Conservation (phyloP, 108 stramenopile species). For the Skeletonema potamos region DNA sequence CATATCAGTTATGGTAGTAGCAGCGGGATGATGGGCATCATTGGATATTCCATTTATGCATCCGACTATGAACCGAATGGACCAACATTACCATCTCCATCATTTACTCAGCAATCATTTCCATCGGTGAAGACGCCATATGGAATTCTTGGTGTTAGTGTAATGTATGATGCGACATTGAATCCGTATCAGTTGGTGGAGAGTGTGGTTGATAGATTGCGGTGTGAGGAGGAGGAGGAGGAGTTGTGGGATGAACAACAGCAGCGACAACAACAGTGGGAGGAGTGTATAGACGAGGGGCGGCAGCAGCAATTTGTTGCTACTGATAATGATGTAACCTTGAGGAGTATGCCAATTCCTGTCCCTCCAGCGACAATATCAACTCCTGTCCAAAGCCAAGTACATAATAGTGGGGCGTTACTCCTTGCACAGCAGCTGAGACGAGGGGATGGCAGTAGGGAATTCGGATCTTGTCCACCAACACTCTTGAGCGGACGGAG, state of each 20-base stretch:
- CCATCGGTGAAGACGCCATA: constrained; percentile 54
- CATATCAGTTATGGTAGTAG: not conserved
- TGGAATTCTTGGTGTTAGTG: constrained; percentile 57
- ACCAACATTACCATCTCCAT: constrained; percentile 42
- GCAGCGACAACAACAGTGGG: constrained; percentile 7
- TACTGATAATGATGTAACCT: not conserved
- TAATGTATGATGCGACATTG: constrained; percentile 55
- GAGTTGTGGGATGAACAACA: not conserved
- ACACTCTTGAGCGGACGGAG: not conserved
- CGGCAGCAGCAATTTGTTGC: constrained; percentile 2
- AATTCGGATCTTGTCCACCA: constrained; percentile 2
- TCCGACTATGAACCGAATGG: constrained; percentile 31
- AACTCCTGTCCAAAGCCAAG: not conserved
- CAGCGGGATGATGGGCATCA: constrained; percentile 4
- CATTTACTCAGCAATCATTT: constrained; percentile 38
- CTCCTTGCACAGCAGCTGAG: not conserved
- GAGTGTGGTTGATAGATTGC: constrained; percentile 3
- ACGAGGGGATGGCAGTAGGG: not conserved
- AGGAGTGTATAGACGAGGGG: not conserved
- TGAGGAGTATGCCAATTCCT: not conserved
- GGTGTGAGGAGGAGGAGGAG: constrained; percentile 9
- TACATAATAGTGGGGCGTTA: not conserved
- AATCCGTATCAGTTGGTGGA: constrained; percentile 27
- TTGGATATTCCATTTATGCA: constrained; percentile 66
- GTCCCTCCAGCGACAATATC: constrained; percentile 1